Evolutionary conservation across 2,329 filamentous ascomycete species (phyloP), one percentile per base, ranked within the genome.

Genomic region (Fusarium sp.): DNA sequence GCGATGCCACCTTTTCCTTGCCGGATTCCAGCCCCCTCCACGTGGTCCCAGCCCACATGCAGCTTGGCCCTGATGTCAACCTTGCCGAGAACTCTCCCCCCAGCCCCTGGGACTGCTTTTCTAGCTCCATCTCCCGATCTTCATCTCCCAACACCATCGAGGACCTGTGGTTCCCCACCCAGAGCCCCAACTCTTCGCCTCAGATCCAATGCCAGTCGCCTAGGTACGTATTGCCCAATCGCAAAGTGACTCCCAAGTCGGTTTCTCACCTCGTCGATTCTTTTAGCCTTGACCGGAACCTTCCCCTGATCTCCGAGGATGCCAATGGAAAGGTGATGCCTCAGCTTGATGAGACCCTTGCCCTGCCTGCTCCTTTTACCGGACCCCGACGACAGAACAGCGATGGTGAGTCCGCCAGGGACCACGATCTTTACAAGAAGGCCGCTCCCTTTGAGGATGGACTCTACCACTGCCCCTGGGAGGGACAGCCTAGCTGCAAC

Each of bases 401-500:
- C 67, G 88, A 90, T 51, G 86, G 86, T 78, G 88, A 90, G 81
- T 87, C 87, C 73, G 90, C 90, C 35, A 83, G 90, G 79, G 89
- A 91, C 80, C 92, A 95, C 81, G 88, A 87, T 22, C 85, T 94
- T 14, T 96, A 95, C 86, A 92, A 92, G 81, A 90, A 90, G 75
- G 89, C 87, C 63, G 84, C 85, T 55, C 89, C 92, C 11, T 83
- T 88, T 44, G 82, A 87, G 36, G 94, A 98, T 83, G 95, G 94
- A 80, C 90, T 97, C 67, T 98, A 96, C 85, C 94, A 97, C 85
- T 98, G 96, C 87, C 96, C 96, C 7, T 96, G 93, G 87, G 91
- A 93, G 81, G 92, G 91, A 77, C 87, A 91, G 69, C 66, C 84
- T 35, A 86, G 81, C 79, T 98, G 96, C 89, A 93, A 90, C 83